Base-by-base conservation (phyloP, 176 grass and related monocot species). In the Elymus sibiricus region DNA sequence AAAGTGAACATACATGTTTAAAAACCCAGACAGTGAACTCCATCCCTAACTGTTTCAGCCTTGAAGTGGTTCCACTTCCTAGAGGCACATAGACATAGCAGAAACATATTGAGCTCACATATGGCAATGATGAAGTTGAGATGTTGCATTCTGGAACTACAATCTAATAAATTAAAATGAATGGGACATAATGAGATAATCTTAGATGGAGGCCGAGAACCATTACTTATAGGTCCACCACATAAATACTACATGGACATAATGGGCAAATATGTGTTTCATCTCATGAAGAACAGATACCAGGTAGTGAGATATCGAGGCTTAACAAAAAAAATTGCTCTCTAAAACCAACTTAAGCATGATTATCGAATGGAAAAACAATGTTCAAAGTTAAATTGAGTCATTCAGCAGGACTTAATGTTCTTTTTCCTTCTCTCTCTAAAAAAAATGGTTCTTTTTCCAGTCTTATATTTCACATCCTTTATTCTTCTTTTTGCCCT, bases 11-110 rank as follows among this genome's bases (percentile, higher is more conserved):
- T 93, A 98, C 95, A 93, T 98, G 95, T 94, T 98, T 98, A 78
- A 98, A 98, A 76, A 98, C 93, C 95, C 93, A 95, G 74, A 98
- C 95, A 73, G 93, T 98, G 38, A 98, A 98, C 77, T 98, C 93
- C 95, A 98, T 98, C 39, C 95, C 95, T 73, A 95, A 70, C 76
- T 98, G 95, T 90, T 98, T 98, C 60, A 98, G 39, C 87, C 95
- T 90, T 88, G 93, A 90, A 82, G 93, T 98, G 44, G 93, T 95
- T 80, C 91, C 91, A 53, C 43, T 88, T 93, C 95, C 95, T 98
- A 61, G 74, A 87, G 65, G 60, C 70, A 81, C 65, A 76, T 69
- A 77, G 75, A 83, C 15, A 82, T 43, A 87, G 21, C 72, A 84
- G 79, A 84, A 80, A 49, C 56, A 81, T 74, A 58, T 34, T 58